phyloP scores from a whole-genome alignment of 2,329 filamentous ascomycete species.

The Myrmaecium sp. region DNA sequence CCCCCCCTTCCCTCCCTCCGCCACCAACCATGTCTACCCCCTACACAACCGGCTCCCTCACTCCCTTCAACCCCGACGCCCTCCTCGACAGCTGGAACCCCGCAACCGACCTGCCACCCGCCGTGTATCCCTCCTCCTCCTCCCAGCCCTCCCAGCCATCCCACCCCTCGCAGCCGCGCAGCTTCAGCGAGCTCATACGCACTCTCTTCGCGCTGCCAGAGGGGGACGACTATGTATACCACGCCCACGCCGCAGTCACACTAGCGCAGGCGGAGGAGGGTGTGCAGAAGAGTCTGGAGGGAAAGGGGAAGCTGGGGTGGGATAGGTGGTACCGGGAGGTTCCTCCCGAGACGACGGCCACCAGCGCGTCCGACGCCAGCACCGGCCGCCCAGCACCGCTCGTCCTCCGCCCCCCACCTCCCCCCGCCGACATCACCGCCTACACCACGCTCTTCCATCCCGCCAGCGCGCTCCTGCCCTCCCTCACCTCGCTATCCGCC shows the following conservation, averaged over 20 bases:
- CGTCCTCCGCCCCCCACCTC: conserved; percentile 23
- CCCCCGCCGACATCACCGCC: conserved; percentile 41
- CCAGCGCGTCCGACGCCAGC: conserved; percentile 1
- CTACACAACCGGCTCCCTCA: conserved; percentile 2
- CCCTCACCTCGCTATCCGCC: conserved; percentile 43
- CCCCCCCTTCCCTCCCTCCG: too few relatives aligned
- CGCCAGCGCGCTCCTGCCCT: conserved; percentile 39
- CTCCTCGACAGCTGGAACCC: conserved; percentile 28
- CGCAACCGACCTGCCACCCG: conserved; percentile 14
- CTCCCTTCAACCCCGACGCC: conserved; percentile 26
- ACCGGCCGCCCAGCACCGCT: background rate
- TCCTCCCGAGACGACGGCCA: background rate
- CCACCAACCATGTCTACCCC: too few relatives aligned
- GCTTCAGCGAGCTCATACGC: conserved; percentile 29
- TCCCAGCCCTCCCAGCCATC: too few relatives aligned
- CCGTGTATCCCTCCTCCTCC: conserved; percentile 8
- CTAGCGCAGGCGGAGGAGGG: conserved; percentile 26
- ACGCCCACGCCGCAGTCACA: conserved; percentile 33
- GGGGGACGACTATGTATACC: conserved; percentile 33
- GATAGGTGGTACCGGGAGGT: background rate
- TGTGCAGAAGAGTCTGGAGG: background rate
- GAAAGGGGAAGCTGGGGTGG: conserved; percentile 15
- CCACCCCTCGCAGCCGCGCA: conserved; percentile 21
- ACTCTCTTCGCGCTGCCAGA: conserved; percentile 29
- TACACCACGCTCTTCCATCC: conserved; percentile 52